Conservation (phyloP, 352 stramenopile species). For the Hyaloperonospora brassicae region DNA sequence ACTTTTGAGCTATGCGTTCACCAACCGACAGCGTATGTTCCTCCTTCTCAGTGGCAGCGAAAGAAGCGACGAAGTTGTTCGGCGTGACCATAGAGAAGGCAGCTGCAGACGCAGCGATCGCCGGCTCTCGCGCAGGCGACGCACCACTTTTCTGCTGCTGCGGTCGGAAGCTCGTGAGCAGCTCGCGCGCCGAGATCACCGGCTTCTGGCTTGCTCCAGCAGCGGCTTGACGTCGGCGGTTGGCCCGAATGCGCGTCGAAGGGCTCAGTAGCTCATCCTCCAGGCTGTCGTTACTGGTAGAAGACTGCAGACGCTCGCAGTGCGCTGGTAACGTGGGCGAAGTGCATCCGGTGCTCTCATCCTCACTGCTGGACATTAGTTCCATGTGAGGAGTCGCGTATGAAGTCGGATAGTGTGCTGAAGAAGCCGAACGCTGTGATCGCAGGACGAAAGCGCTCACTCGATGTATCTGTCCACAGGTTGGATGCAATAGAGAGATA, state of each 20-base stretch:
- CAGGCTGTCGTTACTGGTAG: constrained; percentile 14
- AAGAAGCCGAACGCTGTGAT: not conserved
- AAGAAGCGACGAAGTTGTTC: constrained; percentile 6
- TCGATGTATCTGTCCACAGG: no score
- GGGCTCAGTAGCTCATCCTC: constrained; percentile 14
- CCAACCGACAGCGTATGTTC: constrained; percentile 27
- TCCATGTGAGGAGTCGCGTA: constrained; percentile 27
- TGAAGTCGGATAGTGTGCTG: no score
- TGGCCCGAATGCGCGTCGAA: not conserved
- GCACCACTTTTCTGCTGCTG: constrained; percentile 10
- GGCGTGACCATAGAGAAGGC: constrained; percentile 15
- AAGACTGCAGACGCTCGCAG: not conserved
- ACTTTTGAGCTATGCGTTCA: constrained; percentile 56
- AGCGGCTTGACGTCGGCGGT: not conserved
- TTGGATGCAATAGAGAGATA: no score
- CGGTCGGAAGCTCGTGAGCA: constrained; percentile 48
- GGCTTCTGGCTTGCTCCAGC: constrained; percentile 25
- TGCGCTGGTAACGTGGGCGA: constrained; percentile 3
- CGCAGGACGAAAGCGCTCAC: no score
- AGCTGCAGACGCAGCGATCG: constrained; percentile 6
- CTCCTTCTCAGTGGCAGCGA: constrained; percentile 2
- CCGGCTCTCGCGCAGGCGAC: constrained; percentile 7
- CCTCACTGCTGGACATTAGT: constrained; percentile 57
- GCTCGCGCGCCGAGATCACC: constrained; percentile 51
- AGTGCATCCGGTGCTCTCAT: constrained; percentile 26